Conservation (phyloP, 2,329 filamentous ascomycete genomes). For the Diaporthe sp. region DNA sequence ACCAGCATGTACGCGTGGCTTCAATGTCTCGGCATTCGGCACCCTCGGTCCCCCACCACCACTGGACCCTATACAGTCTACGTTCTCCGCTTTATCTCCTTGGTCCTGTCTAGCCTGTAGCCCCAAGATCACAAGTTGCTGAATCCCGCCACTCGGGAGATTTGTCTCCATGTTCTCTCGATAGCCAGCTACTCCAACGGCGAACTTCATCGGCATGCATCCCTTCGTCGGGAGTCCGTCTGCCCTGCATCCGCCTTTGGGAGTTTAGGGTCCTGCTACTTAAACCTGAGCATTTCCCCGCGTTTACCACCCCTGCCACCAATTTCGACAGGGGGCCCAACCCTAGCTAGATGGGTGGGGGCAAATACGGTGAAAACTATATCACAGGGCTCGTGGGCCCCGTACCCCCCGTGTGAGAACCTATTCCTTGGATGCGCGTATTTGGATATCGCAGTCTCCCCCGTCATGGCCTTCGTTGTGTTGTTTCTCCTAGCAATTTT, state of each 20-base stretch:
- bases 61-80: not conserved
- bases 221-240: too few species aligned
- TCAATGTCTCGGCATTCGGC: not conserved
- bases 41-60: not conserved
- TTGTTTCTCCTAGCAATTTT: not conserved
- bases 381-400: not conserved
- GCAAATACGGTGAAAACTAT: not conserved
- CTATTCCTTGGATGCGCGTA: too few species aligned
- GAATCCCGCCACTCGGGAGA: not conserved
- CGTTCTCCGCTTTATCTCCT: not conserved
- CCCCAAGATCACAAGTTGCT: not conserved
- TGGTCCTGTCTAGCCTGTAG: not conserved
- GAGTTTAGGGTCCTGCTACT: not conserved
- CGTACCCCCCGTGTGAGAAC: not conserved
- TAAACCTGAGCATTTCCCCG: conserved; percentile 7
- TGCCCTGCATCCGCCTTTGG: not conserved
- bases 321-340: not conserved
- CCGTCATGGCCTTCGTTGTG: not conserved
- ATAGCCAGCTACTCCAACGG: not conserved
- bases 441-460: not conserved
- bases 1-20: too few species aligned
- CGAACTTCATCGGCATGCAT: too few species aligned
- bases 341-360: not conserved
- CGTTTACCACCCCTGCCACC: not conserved
- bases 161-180: not conserved